Evolutionary conservation across 2,329 filamentous ascomycete species (phyloP), one percentile per base, ranked within the genome.

Genomic region (Colletotrichum chrysophilum): DNA sequence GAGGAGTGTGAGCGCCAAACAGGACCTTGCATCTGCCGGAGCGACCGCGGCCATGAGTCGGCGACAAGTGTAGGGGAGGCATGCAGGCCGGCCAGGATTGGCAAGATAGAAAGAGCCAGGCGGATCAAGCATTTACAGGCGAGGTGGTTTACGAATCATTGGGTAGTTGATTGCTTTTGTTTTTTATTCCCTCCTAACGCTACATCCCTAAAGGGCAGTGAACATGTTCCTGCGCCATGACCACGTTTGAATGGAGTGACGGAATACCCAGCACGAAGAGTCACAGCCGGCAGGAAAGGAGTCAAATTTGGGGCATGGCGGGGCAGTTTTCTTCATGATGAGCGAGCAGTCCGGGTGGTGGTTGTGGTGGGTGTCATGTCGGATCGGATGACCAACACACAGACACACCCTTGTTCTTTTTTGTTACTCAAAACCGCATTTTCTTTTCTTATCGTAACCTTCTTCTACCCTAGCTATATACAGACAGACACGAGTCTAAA

Each of bases 21-120:
- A 91, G 78, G 91, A 93, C 79, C 82, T 92, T 65, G 91, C 91
- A 18, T 88, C 90, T 16, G 90, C 89, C 26, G 90, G 90, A 66
- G 91, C 91, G 34, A 89, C 88, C 28, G 90, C 87, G 61, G 91
- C 91, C 74, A 92, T 92, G 91, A 89, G 85, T 80, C 87, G 90
- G 80, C 86, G 89, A 78, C 70, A 64, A 43, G 14, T 69, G 34
- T 75, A 62, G 66, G 32, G 18, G 32, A 30, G 56, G 21, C 52
- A 26, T 32, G 34, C 24, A 10, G 18, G 18, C 28, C 32, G n/a
- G 43, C n/a, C 18, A 48, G 21, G 24, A 26, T 36, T 34, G 24
- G 56, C 21, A 38, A 30, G 16, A 56, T 21, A 30, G 32, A 60
- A 12, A 34, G 26, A n/a, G 26, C 26, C 58, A n/a, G 30, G 36